Evolutionary conservation across 495 filamentous ascomycete genomes (phyloP).

Genomic region (Letharia lupina): DNA sequence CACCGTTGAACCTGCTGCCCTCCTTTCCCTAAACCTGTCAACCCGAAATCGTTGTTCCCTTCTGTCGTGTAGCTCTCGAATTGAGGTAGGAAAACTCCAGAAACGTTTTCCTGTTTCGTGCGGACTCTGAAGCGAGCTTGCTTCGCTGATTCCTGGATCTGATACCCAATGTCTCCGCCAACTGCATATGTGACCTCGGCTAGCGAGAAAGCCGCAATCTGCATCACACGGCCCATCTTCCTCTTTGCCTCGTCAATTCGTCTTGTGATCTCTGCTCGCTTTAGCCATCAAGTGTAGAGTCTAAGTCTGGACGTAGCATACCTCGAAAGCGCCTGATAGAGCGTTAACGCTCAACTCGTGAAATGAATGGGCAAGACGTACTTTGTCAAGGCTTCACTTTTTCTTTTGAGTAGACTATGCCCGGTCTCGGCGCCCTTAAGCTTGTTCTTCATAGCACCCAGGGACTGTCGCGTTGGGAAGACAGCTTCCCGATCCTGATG

Average conservation of each 20-base stretch:
- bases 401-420: slow-evolving; percentile 79
- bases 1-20: slow-evolving; percentile 94
- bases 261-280: slow-evolving; percentile 72
- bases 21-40: slow-evolving; percentile 94
- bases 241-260: slow-evolving; percentile 98
- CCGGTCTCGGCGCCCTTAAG: slow-evolving; percentile 92
- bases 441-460: slow-evolving; percentile 96
- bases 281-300: slow-evolving; percentile 9
- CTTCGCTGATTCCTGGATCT: slow-evolving; percentile 93
- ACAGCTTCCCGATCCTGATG: slow-evolving; percentile 78
- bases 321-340: slow-evolving; percentile 71
- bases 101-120: slow-evolving; percentile 97
- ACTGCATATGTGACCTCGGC: slow-evolving; percentile 98
- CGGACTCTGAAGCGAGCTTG: slow-evolving; percentile 84
- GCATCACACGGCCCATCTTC: slow-evolving; percentile 99
- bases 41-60: slow-evolving; percentile 88
- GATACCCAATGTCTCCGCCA: slow-evolving; percentile 90
- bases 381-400: slow-evolving; percentile 91
- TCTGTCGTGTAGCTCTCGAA: slow-evolving; percentile 86
- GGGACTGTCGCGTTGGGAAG: slow-evolving; percentile 94
- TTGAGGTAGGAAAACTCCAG: slow-evolving; percentile 82
- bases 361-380: slow-evolving; percentile 31
- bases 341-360: slow-evolving; percentile 21
- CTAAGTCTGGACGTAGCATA: slow-evolving; percentile 33
- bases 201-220: slow-evolving; percentile 94